Conservation (phyloP, 78 protist genomes). For the Planoprotostelium fungivorum region DNA sequence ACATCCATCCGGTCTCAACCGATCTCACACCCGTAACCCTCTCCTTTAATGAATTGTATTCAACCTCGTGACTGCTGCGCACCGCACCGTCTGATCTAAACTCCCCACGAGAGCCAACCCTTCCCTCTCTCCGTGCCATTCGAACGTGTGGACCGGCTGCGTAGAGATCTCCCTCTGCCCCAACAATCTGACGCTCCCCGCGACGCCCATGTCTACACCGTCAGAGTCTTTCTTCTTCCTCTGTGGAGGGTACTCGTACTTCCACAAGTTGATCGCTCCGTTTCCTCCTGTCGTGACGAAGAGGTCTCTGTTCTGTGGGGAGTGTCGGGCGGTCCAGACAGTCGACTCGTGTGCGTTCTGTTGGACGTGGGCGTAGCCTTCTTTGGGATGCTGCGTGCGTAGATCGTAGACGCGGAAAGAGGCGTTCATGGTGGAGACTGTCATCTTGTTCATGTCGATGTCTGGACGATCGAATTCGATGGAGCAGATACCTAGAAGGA, state of each 20-base stretch:
- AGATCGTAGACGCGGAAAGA: not conserved
- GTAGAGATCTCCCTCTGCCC: not conserved
- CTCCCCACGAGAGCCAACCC: not conserved
- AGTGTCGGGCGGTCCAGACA: not conserved
- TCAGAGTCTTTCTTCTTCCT: not conserved
- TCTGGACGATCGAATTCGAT: not conserved
- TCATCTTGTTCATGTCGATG: not conserved
- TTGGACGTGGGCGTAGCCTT: not conserved
- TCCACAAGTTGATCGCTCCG: not conserved
- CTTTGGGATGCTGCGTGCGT: not conserved
- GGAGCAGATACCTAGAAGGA: not conserved
- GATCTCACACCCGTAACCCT: too few relatives aligned
- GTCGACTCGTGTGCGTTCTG: not conserved
- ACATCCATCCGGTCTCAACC: too few relatives aligned
- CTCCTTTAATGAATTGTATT: not conserved
- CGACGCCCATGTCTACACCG: not conserved
- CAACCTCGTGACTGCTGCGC: not conserved
- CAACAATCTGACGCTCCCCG: not conserved
- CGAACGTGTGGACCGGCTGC: not conserved
- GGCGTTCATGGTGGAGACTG: not conserved
- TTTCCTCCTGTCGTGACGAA: not conserved
- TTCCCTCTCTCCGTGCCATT: not conserved
- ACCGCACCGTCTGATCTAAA: not conserved
- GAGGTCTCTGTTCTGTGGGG: not conserved
- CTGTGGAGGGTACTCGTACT: not conserved